phyloP scores from a whole-genome alignment of 352 stramenopile genomes.

The Globisporangium sylvaticum region DNA sequence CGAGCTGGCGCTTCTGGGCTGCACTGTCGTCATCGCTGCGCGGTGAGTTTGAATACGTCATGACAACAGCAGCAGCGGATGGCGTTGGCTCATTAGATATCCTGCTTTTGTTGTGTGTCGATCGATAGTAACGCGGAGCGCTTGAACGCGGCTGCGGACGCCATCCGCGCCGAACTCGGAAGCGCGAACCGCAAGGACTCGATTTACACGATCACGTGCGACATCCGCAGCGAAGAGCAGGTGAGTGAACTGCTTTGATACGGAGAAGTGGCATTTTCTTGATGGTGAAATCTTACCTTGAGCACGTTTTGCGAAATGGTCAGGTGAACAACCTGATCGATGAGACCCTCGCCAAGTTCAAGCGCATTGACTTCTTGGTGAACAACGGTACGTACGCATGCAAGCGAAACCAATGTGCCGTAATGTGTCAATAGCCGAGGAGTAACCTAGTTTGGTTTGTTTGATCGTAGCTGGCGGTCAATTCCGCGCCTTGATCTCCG shows the following conservation, averaged over 20 bases:
- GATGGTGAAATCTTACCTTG: not conserved
- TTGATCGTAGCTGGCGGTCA: constrained; percentile 76
- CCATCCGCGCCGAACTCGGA: constrained; percentile 49
- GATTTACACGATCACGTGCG: constrained; percentile 59
- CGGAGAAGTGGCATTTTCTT: not conserved
- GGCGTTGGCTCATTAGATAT: not conserved
- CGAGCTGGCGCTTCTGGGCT: constrained; percentile 74
- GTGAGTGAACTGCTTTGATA: constrained; percentile 14
- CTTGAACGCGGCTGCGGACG: constrained; percentile 49
- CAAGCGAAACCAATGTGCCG: not conserved
- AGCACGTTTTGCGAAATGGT: not conserved
- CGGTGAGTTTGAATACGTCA: constrained; percentile 26
- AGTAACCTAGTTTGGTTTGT: not conserved
- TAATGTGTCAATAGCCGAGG: not conserved
- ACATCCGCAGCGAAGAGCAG: constrained; percentile 72
- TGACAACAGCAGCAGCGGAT: not conserved
- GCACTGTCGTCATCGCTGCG: constrained; percentile 76
- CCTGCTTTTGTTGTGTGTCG: not conserved
- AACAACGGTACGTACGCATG: constrained; percentile 76
- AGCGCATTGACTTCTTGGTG: constrained; percentile 88
- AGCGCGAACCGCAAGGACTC: constrained; percentile 26
- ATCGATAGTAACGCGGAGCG: constrained; percentile 56
- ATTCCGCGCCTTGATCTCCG: constrained; percentile 86
- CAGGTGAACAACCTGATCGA: constrained; percentile 72
- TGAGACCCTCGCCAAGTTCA: constrained; percentile 69